Conservation (phyloP, 441 rosid genomes). For the Sinapis alba region DNA sequence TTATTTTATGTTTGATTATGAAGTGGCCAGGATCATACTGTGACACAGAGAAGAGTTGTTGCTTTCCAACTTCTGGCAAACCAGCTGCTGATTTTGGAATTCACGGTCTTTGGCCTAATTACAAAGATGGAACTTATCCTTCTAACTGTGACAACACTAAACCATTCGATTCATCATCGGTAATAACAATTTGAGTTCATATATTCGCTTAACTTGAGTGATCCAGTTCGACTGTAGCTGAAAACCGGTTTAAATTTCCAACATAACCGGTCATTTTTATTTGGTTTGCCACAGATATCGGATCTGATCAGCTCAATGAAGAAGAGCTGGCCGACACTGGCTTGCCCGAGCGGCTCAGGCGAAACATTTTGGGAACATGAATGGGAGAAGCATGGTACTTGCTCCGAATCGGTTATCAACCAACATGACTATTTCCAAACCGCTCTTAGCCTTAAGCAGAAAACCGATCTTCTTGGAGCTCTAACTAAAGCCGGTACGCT, state of each 20-base stretch:
- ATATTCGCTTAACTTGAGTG: not conserved
- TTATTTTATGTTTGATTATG: not conserved
- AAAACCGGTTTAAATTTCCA: not conserved
- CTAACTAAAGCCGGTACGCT: constrained; percentile 50
- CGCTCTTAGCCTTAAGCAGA: constrained; percentile 50
- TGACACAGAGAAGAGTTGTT: constrained; percentile 63
- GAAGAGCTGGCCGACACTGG: constrained; percentile 73
- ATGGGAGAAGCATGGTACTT: constrained; percentile 86
- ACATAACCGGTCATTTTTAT: not conserved
- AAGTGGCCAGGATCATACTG: constrained; percentile 98
- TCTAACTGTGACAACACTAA: constrained; percentile 65
- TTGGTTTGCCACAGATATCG: constrained; percentile 46
- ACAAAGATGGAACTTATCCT: constrained; percentile 76
- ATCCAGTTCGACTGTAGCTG: not conserved
- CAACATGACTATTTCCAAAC: constrained; percentile 60
- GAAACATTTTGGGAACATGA: constrained; percentile 70
- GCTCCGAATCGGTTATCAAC: constrained; percentile 61
- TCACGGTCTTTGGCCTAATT: constrained; percentile 97
- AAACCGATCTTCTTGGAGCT: constrained; percentile 50
- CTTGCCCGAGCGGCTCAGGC: constrained; percentile 72
- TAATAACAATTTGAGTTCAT: constrained; percentile 13
- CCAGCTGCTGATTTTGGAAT: constrained; percentile 87
- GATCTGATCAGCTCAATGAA: constrained; percentile 57
- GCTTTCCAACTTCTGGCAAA: constrained; percentile 84
- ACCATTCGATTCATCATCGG: constrained; percentile 63